Percentiles rank a stretch among this genome's conserved stretches.
phyloP scores from a whole-genome alignment of 495 filamentous ascomycete species.

The Mytilinidion resinicola region DNA sequence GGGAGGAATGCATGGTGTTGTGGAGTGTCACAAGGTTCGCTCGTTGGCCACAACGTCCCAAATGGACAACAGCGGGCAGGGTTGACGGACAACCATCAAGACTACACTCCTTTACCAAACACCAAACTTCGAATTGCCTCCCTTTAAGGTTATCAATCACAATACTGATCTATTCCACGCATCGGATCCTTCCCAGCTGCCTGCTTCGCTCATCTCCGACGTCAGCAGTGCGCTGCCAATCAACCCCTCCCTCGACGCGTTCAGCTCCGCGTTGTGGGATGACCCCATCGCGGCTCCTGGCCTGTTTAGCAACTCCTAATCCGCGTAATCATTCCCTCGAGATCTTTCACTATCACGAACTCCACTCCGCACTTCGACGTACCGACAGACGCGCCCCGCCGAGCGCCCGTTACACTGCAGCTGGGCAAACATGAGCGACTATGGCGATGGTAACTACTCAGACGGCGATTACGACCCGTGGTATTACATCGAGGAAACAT shows the following conservation, averaged over 20 bases:
- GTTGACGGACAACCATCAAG: no score
- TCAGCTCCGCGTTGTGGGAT: not conserved
- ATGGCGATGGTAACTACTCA: conserved; percentile 24
- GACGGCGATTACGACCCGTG: conserved; percentile 27
- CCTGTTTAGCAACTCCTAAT: no score
- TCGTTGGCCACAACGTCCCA: no score
- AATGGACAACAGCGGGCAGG: no score
- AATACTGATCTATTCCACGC: not conserved
- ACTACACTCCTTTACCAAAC: not conserved
- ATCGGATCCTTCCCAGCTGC: not conserved
- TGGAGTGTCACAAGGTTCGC: no score
- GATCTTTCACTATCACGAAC: no score
- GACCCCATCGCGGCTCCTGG: not conserved
- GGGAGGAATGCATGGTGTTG: not conserved
- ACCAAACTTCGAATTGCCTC: not conserved
- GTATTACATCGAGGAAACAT: conserved; percentile 38
- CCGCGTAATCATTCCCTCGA: no score
- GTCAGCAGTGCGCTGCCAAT: not conserved
- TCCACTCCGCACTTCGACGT: no score
- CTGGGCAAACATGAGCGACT: conserved; percentile 22
- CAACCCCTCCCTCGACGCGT: not conserved
- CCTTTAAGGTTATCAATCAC: not conserved
- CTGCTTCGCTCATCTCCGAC: not conserved
- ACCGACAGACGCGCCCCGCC: not conserved
- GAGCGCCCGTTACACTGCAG: not conserved